Base-by-base conservation (phyloP, 2,329 filamentous ascomycete genomes). In the Cladosporium austrohemisphaericum region DNA sequence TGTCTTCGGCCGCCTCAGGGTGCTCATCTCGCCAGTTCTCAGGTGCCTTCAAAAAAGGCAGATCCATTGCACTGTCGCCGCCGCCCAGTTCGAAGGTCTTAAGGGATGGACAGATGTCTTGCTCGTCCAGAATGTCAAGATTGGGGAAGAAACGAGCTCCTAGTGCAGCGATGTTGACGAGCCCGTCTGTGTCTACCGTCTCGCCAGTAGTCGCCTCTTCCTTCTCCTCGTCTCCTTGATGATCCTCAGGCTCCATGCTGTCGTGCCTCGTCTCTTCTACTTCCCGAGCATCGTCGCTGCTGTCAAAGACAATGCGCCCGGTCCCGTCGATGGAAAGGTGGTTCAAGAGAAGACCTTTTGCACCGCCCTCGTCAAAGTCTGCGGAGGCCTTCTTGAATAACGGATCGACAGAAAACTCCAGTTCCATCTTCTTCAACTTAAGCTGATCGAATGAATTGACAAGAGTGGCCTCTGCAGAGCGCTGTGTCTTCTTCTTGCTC, bases 341-440 rank as follows among this genome's bases (percentile, higher is more conserved):
- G 64, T 98, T 98, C 25, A 98, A 78, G 16, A 98, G 76, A 33
- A 98, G 76, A 16, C 93, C 93, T 69, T 97, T 98, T 50, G 93
- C 93, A 50, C 93, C 93, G 16, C 93, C 93, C 71, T 98, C 93
- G 65, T 98, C 93, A 57, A 98, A 98, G 71, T 98, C 93, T 35
- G 93, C 93, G 5, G 92, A 95, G 1, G 92, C 92, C 65, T 98
- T 98, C 65, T 98, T 98, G 79, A 98, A 98, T n/a, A 98, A 72
- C 2, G 93, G 93, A 64, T 98, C 93, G 4, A 98, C 92, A 0
- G 91, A 84, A 57, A 98, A 96, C 63, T 98, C 93, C 36, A 97
- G 78, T 60, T 98, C 93, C 62, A 98, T 91, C 69, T 97, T 98
- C 71, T 98, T 98, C 60, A 97, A 76, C 65, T 95, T 89, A 48